Conservation (phyloP, 2,329 filamentous ascomycete species). For the Trichophyton rubrum region DNA sequence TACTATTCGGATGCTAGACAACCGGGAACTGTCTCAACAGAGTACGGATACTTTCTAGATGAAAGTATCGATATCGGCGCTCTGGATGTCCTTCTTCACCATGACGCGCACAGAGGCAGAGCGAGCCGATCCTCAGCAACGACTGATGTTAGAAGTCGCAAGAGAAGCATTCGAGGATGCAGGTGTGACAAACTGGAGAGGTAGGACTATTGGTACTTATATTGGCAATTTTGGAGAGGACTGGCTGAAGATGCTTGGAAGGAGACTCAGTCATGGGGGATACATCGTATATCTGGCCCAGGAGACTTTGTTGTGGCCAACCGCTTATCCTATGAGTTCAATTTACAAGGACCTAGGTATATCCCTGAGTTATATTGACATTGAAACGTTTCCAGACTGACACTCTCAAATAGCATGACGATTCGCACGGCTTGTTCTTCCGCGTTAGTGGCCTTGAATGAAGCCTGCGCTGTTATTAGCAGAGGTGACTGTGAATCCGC, state of each 20-base stretch:
- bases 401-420: slow-evolving; percentile 4
- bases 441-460: slow-evolving; percentile 3
- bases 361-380: neutral
- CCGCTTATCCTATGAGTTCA: slow-evolving; percentile 17
- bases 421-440: slow-evolving; percentile 9
- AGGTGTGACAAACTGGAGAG: slow-evolving; percentile 14
- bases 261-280: slow-evolving; percentile 9
- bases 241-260: slow-evolving; percentile 11
- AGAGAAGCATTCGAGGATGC: slow-evolving; percentile 19
- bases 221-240: slow-evolving; percentile 21
- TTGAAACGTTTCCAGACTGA: too few relatives aligned
- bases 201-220: slow-evolving; percentile 22
- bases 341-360: slow-evolving; percentile 18
- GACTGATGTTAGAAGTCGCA: slow-evolving; percentile 23
- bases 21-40: slow-evolving; percentile 1
- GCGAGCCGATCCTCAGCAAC: slow-evolving; percentile 24
- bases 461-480: slow-evolving; percentile 1
- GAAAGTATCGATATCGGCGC: slow-evolving; percentile 15
- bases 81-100: slow-evolving; percentile 26
- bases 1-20: neutral
- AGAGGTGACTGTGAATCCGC: slow-evolving; percentile 12
- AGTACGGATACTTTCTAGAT: slow-evolving; percentile 21
- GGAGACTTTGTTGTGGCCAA: slow-evolving; percentile 12
- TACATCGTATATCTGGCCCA: slow-evolving; percentile 4
- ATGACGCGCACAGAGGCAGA: slow-evolving; percentile 19